Base-by-base conservation (phyloP, 2,329 filamentous ascomycete genomes). In the Onygenales sp. region DNA sequence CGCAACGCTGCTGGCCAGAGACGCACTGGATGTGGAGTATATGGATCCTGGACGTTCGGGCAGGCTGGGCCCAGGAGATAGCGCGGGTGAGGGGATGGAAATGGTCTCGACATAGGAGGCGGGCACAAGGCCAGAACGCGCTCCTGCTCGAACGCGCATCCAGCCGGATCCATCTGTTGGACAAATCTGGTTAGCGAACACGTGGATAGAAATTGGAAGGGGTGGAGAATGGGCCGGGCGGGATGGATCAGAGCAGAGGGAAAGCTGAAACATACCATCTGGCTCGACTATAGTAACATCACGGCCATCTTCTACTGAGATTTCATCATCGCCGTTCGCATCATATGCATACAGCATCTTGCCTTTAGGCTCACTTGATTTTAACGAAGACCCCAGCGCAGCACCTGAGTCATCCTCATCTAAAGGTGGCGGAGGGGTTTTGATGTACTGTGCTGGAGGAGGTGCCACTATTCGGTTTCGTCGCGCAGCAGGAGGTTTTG, bases 331-430 rank as follows among this genome's bases (percentile, higher is more conserved):
- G 1, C 85, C 86, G 51, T 78, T 85, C 7, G 85, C 87, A 58
- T 94, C 85, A 63, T 96, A 98, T 0, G 81, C 63, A 66, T 96
- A 98, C 1, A 96, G 62, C 91, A 97, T 95, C 70, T 85, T 94
- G 47, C 87, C 92, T 66, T 78, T 86, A 58, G 83, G 84, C 63
- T 86, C 81, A 31, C 58, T 63, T 7, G 64, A 54, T 51, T 63
- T 70, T 2, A 48, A 32, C 11, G 53, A 51, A n/a, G 54, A 54
- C 27, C 75, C 77, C 55, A 79, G 78, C n/a, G 7, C 11, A 17
- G 35, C 46, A 0, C 72, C 64, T 13, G 73, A 62, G 42, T 64
- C 60, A 58, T 64, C 72, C 72, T 61, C 81, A 17, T 65, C 43
- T 6, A 45, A 27, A 7, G 39, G 70, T 17, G 64, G 62, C 5